phyloP scores from a whole-genome alignment of 345 rosid genomes.

The Barbarea vulgaris region DNA sequence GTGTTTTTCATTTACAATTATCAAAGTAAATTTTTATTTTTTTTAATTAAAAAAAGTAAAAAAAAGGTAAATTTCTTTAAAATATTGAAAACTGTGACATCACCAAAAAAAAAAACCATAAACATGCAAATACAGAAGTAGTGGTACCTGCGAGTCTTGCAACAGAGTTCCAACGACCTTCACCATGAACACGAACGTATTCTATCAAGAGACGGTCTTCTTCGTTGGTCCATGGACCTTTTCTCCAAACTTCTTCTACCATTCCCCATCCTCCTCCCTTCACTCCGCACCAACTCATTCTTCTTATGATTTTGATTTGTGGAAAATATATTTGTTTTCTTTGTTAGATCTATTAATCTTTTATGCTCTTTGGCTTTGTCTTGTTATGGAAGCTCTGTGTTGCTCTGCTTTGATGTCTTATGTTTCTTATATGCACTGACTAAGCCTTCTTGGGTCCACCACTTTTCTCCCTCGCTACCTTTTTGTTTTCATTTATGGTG shows the following conservation, averaged over 20 bases:
- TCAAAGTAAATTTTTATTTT: background rate
- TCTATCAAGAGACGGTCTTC: conserved; percentile 73
- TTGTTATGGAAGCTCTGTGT: conserved; percentile 31
- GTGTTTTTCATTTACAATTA: background rate
- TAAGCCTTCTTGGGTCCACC: conserved; percentile 14
- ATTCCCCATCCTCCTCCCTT: conserved; percentile 45
- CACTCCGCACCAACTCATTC: conserved; percentile 44
- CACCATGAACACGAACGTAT: conserved; percentile 69
- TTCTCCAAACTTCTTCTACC: conserved; percentile 74
- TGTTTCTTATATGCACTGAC: conserved; percentile 46
- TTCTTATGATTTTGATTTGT: background rate
- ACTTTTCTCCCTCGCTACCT: conserved; percentile 39
- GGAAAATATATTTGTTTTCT: background rate
- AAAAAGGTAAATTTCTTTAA: too few species aligned
- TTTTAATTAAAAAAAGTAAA: too few species aligned
- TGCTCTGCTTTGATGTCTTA: conserved; percentile 4
- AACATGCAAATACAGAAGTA: background rate
- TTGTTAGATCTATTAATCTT: background rate
- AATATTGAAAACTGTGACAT: background rate
- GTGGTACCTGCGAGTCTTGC: conserved; percentile 67
- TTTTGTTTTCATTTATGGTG: background rate
- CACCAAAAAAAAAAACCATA: too few species aligned
- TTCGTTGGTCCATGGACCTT: conserved; percentile 89
- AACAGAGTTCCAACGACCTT: conserved; percentile 93
- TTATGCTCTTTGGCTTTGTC: background rate